Base-by-base conservation (phyloP, 768 basidiomycete species). In the Dioszegia crocea region DNA sequence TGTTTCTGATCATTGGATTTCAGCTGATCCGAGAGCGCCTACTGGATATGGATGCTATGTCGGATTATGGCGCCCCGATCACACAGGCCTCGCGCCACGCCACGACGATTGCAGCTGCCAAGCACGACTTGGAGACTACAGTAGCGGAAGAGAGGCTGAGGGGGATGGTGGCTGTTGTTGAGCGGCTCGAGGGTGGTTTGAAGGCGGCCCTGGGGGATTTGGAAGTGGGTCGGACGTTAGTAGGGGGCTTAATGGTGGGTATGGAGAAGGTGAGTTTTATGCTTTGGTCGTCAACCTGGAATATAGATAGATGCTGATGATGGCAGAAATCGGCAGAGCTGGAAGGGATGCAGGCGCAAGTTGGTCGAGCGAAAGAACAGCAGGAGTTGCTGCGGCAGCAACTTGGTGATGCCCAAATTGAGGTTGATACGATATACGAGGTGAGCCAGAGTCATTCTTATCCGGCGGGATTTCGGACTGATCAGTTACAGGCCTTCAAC, bases 371-470 rank as follows among this genome's bases (percentile, higher is more conserved):
- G 17, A 86, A 83, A 63, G 83, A 88, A 17, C 88, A 89, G 73
- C 86, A 85, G 61, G 89, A 88, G 65, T 78, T 91, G 27, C 83
- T 91, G 3, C 89, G 89, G 75, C 84, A 83, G 64, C 81, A 92
- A 27, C 80, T 91, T 14, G 81, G 82, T 17, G 88, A 93, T 68
- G 83, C 85, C 30, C 88, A 86, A 9, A 82, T 85, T 1, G 92
- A 96, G 79, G 88, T 93, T 76, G 89, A 92, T 68, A 88, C 91
- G 74, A 87, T 94, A 83, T 93, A 92, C 64, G 88, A 91, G 81
- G 91, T 91, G 40, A 67, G 63, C 36, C 26, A 29, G 17, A 44
- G 24, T 51, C 33, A 4, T n/a, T 27, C 23, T 11, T 11, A 11
- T 26, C 21, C 9, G 23, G 21, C 19, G 27, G 16, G 29, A 48